These are phyloP conservation scores for Mycena kentingensis DNA, from an alignment of 768 basidiomycete species.

Conservation along the genomic window DNA sequence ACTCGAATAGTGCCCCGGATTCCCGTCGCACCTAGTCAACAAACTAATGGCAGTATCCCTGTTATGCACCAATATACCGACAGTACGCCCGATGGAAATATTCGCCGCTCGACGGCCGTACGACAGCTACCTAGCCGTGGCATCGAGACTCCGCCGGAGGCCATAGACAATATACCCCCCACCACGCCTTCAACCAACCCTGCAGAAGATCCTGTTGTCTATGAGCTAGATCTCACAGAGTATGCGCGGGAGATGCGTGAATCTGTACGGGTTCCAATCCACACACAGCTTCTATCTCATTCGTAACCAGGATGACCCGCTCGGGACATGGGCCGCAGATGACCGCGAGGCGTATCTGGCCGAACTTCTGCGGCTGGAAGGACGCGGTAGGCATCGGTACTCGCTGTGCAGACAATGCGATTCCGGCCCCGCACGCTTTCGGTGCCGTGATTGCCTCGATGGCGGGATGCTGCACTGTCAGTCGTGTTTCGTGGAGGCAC, in stretches of 20 bases:
- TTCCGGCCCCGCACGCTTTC: not conserved
- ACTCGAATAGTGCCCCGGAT: too few relatives aligned
- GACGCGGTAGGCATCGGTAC: not conserved
- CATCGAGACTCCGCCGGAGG: too few relatives aligned
- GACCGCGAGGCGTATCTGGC: constrained; percentile 10
- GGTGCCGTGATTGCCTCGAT: constrained; percentile 18
- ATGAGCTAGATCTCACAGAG: not conserved
- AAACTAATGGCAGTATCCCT: too few relatives aligned
- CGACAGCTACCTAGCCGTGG: too few relatives aligned
- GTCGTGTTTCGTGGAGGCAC: constrained; percentile 2
- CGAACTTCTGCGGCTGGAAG: constrained; percentile 21
- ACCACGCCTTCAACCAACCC: not conserved
- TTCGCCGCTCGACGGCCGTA: too few relatives aligned
- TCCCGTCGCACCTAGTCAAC: too few relatives aligned
- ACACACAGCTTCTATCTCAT: not conserved
- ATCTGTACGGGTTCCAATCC: not conserved
- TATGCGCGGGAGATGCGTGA: not conserved
- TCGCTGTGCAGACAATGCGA: not conserved
- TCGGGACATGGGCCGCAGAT: constrained; percentile 3
- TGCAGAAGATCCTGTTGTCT: not conserved
- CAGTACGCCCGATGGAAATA: too few relatives aligned
- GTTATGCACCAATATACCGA: too few relatives aligned
- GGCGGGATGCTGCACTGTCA: constrained; percentile 4
- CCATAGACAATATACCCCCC: too few relatives aligned
- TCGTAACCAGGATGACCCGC: constrained; percentile 8